These are phyloP conservation scores for Musa acuminata DNA, from an alignment of 176 grass and related monocot genomes.

Conservation along the genomic window DNA sequence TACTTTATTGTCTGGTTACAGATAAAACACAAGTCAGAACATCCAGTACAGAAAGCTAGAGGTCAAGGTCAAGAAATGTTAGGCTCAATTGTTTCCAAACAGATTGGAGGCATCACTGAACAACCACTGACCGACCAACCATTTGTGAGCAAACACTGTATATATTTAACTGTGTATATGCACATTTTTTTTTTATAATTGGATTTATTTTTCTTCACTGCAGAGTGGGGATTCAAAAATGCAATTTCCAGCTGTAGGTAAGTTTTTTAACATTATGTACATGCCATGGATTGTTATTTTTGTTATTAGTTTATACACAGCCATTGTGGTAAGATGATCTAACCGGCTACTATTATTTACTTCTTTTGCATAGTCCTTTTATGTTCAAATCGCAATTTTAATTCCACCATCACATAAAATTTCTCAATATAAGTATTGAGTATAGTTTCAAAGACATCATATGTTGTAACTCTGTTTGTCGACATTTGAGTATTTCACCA, in stretches of 20 bases:
- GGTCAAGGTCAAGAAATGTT: conserved; percentile 2
- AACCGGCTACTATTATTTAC: neutral
- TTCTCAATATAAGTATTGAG: no score
- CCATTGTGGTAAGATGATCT: neutral
- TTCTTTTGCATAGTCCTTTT: neutral
- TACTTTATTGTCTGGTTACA: neutral
- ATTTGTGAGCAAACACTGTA: conserved; percentile 27
- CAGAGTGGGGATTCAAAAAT: conserved; percentile 39
- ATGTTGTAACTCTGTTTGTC: no score
- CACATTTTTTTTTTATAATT: neutral
- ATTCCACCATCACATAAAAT: no score
- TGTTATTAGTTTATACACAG: neutral
- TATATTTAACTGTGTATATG: conserved; percentile 2
- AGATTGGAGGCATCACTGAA: conserved; percentile 23
- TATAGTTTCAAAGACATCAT: no score
- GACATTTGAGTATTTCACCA: no score
- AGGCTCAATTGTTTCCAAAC: conserved; percentile 31
- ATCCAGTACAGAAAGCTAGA: conserved; percentile 34
- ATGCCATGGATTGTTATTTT: neutral
- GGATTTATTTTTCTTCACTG: neutral
- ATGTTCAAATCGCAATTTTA: no score
- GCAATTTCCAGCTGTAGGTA: conserved; percentile 31
- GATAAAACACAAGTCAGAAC: conserved; percentile 15
- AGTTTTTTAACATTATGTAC: neutral
- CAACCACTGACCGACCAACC: conserved; percentile 1